Percentiles rank a stretch among this genome's conserved stretches.
phyloP scores from a whole-genome alignment of 257 asterid genomes.

The Primulina tabacum region DNA sequence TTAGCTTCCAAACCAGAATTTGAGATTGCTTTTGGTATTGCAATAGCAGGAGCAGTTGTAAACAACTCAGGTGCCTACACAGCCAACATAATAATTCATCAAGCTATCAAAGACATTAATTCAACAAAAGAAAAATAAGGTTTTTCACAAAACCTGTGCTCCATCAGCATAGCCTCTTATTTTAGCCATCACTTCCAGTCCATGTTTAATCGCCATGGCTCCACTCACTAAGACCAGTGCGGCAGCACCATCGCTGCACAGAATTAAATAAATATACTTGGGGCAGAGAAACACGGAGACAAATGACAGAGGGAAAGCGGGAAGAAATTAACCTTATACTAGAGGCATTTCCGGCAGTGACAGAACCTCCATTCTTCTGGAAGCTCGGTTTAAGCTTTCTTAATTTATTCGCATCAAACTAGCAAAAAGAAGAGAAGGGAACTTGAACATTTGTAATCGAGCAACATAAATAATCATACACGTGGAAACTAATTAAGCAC shows the following conservation, averaged over 20 bases:
- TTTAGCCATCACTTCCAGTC: constrained; percentile 69
- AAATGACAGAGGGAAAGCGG: constrained; percentile 22
- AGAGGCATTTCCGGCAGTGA: constrained; percentile 98
- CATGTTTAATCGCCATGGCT: constrained; percentile 65
- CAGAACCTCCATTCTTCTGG: constrained; percentile 82
- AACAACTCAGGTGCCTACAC: constrained; percentile 89
- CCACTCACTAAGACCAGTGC: constrained; percentile 92
- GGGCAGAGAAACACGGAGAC: neutral
- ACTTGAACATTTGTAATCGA: neutral
- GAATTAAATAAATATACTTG: constrained; percentile 7
- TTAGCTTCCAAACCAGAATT: constrained; percentile 69
- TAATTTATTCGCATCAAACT: constrained; percentile 83
- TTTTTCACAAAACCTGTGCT: constrained; percentile 61
- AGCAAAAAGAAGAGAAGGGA: constrained; percentile 27
- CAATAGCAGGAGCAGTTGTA: constrained; percentile 94
- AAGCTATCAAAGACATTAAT: constrained; percentile 10
- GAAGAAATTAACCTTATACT: constrained; percentile 62
- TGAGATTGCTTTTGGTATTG: constrained; percentile 87
- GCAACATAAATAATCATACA: neutral
- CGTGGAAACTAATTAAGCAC: constrained; percentile 1
- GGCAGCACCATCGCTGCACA: constrained; percentile 89
- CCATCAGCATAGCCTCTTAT: constrained; percentile 93
- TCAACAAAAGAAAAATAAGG: constrained; percentile 7
- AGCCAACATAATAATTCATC: constrained; percentile 29
- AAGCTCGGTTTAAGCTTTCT: constrained; percentile 85